Base-by-base conservation (phyloP, 768 basidiomycete species). In the Serpula lacrymans region DNA sequence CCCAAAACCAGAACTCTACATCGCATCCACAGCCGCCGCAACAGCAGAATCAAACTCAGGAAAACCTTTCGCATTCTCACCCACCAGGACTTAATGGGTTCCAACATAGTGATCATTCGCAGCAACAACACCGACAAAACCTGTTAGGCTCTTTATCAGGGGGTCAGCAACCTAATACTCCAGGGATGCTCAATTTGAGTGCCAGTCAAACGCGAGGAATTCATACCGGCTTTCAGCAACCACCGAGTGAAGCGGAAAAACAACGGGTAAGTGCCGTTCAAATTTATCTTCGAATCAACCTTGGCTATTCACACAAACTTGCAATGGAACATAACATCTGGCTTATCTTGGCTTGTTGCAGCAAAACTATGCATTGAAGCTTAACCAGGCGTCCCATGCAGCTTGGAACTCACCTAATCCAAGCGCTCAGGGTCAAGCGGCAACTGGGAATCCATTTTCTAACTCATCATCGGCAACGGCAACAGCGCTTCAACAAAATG, bases 11-110 rank as follows among this genome's bases (percentile, higher is more conserved):
- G 32, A 34, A 25, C 40, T 9, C 30, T 39, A 24, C 26, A 41
- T 35, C 55, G 55, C 37, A 69, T 57, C 55, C 74, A 68, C 48
- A 72, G 48, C 52, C 67, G 66, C 57, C 52, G 18, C 57, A 53
- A 36, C 53, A 52, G 22, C 51, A 64, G 46, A 60, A 53, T 40
- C 58, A 58, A 28, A 51, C 55, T 20, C 55, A 59, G n/a, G 67
- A 68, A 17, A 55, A 49, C 2, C 60, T 58, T 41, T 55, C 58
- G 6, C 56, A 51, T 17, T 48, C 68, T 24, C 85, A 81, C 59
- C 85, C 84, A n/a, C 85, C 86, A 20, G 86, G 85, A n/a, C 58
- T 88, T 35, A 85, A 87, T 54, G 82, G 82, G 21, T 84, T 83
- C 52, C 72, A 71, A 43, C 62, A 70, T 20, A 57, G 39, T 24